phyloP scores from a whole-genome alignment of 2,329 filamentous ascomycete species.

The Microdochium bolleyi region DNA sequence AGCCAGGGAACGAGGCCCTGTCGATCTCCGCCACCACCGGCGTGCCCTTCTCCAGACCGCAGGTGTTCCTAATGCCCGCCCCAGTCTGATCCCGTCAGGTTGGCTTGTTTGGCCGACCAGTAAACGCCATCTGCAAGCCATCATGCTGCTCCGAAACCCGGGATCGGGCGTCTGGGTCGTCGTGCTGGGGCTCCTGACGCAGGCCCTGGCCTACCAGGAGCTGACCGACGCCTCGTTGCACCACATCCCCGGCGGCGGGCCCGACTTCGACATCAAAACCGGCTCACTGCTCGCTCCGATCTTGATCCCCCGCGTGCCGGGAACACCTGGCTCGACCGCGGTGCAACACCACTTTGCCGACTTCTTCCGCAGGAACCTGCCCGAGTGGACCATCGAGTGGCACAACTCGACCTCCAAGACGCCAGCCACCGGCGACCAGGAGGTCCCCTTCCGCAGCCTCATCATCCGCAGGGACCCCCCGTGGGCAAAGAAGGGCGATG shows the following conservation, averaged over 20 bases:
- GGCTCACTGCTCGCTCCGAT: slow-evolving; percentile 79
- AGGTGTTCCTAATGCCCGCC: too few relatives aligned
- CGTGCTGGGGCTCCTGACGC: slow-evolving; percentile 8
- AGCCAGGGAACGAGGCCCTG: background rate
- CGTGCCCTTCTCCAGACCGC: too few relatives aligned
- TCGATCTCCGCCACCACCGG: background rate
- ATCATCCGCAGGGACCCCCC: slow-evolving; percentile 85
- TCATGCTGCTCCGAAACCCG: background rate
- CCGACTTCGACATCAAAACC: slow-evolving; percentile 70
- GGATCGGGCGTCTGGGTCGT: background rate
- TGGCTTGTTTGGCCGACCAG: background rate
- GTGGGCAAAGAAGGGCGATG: slow-evolving; percentile 65
- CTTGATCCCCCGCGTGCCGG: slow-evolving; percentile 79
- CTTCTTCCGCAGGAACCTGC: slow-evolving; percentile 70
- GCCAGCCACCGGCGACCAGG: slow-evolving; percentile 60
- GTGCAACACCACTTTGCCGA: slow-evolving; percentile 76
- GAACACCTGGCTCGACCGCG: slow-evolving; percentile 64
- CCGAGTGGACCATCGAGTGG: slow-evolving; percentile 70
- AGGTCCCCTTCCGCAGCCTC: slow-evolving; percentile 80
- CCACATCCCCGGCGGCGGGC: slow-evolving; percentile 61
- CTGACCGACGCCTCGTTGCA: slow-evolving; percentile 71
- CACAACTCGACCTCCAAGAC: slow-evolving; percentile 89
- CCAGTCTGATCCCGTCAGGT: background rate
- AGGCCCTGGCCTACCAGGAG: slow-evolving; percentile 31
- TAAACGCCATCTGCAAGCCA: background rate